A percentile compares a stretch with the other conserved stretches of the same genome.
Conservation (phyloP, 2,329 filamentous ascomycete genomes). For the Colletotrichum sp. region DNA sequence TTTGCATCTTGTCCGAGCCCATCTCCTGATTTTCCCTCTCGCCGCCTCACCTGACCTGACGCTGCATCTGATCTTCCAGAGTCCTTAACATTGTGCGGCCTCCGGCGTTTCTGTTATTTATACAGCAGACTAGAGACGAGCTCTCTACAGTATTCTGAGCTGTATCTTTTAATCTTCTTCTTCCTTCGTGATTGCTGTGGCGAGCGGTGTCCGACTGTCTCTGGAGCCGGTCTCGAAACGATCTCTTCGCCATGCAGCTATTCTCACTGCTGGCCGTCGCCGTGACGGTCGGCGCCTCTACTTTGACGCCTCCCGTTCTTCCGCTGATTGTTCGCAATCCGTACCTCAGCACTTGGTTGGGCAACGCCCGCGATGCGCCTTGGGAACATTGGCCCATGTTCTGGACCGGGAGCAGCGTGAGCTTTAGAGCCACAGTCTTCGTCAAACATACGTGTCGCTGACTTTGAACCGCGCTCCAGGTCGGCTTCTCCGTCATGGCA, state of each 20-base stretch:
- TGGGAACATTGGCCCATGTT: conserved; percentile 91
- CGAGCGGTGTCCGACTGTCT: not conserved
- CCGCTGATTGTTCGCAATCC: conserved; percentile 65
- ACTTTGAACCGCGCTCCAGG: conserved; percentile 27
- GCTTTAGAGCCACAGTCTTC: not conserved
- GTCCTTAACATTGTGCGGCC: not conserved
- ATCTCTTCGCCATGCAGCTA: conserved; percentile 29
- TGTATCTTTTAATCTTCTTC: not conserved
- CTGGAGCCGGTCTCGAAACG: not conserved
- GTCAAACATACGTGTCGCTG: not conserved
- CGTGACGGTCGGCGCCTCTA: conserved; percentile 48
- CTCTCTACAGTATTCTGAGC: not conserved
- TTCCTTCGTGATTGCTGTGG: not conserved
- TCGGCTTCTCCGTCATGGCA: conserved; percentile 57
- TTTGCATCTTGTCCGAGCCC: not conserved
- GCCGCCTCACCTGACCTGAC: not conserved
- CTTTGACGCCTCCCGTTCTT: conserved; percentile 60
- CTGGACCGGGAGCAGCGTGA: conserved; percentile 72
- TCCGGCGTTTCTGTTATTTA: not conserved
- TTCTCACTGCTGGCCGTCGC: conserved; percentile 35
- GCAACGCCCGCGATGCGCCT: conserved; percentile 72
- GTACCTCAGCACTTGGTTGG: conserved; percentile 66
- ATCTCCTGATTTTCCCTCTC: not conserved
- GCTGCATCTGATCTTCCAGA: not conserved
- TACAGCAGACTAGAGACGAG: not conserved